A percentile compares a stretch with the other conserved stretches of the same genome.
Evolutionary conservation across 768 basidiomycete species (phyloP).

Genomic region (Pisolithus orientalis): DNA sequence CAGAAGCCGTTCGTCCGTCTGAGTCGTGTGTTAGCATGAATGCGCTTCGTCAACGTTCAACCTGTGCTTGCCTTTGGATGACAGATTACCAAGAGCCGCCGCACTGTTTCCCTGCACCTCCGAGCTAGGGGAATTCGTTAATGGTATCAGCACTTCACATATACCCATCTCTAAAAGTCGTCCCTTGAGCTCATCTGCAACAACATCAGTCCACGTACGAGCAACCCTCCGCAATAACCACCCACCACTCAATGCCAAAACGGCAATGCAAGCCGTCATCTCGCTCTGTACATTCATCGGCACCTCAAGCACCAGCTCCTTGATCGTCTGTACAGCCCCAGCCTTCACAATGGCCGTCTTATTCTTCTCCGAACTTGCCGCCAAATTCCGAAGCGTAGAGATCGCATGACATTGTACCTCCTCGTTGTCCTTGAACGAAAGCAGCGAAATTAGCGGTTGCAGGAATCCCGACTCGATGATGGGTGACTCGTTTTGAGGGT

Average conservation of each 20-base stretch:
- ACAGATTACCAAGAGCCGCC: slow-evolving; percentile 94
- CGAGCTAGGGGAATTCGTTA: slow-evolving; percentile 92
- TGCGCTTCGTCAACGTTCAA: not conserved
- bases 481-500: slow-evolving; percentile 96
- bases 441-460: slow-evolving; percentile 88
- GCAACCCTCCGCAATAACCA: not conserved
- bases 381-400: slow-evolving; percentile 92
- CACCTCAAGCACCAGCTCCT: slow-evolving; percentile 91
- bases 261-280: slow-evolving; percentile 99
- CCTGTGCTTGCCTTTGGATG: slow-evolving; percentile 73
- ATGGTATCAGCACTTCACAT: slow-evolving; percentile 92
- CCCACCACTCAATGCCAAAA: slow-evolving; percentile 90
- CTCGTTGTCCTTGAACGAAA: slow-evolving; percentile 99
- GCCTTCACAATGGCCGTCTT: slow-evolving; percentile 97
- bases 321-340: slow-evolving; percentile 94
- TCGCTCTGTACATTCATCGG: slow-evolving; percentile 97
- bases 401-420: slow-evolving; percentile 99
- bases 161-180: slow-evolving; percentile 98
- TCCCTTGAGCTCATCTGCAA: slow-evolving; percentile 89
- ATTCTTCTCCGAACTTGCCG: slow-evolving; percentile 96
- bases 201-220: slow-evolving; percentile 5
- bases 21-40: slow-evolving; percentile 1
- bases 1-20: slow-evolving; percentile 71
- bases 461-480: slow-evolving; percentile 99
- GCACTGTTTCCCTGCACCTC: slow-evolving; percentile 99